Base-by-base conservation (phyloP, 129 eudicot genomes). In the Saussurea involucrata region DNA sequence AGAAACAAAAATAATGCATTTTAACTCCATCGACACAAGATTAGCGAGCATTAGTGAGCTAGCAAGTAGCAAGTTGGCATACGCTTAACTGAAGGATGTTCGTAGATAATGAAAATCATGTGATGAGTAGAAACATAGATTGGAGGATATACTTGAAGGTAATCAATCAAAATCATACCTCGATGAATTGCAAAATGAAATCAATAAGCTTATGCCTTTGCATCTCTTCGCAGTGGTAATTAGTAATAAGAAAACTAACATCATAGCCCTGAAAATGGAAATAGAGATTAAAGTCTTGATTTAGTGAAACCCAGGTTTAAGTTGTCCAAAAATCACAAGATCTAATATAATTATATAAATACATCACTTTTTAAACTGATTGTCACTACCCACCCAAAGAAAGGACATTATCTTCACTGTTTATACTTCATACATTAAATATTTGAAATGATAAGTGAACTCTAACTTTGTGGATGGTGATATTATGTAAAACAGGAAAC, bases 131-230 rank as follows among this genome's bases (percentile, higher is more conserved):
- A 49, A 49, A 49, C 17, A 49, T 15, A 49, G 12, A 49, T 49
- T 17, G 58, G 58, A 49, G 6, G 18, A 4, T 15, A 13, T 13
- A 13, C 6, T 49, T 53, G 61, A 53, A 53, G 61, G 22, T 6
- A 53, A 53, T 53, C 2, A n/a, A 53, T 53, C 61, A n/a, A 17
- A 70, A 64, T 65, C 81, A 81, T 87, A 84, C 97, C 90, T 92
- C 97, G 93, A 92, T 92, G 83, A 92, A 92, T 73, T 89, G 97
- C 64, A 92, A 95, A 60, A 92, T 92, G 73, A 92, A 92, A 81
- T 92, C 97, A 40, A 92, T 92, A 37, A 92, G 92, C 81, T 90
- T 89, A 15, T 87, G 92, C 78, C 89, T 92, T 86, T 89, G 96
- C 95, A 92, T 85, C 84, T 92, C 97, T 86, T 92, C 97, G 63